These are phyloP conservation scores for Pseudisothecium myosuroides DNA, from an alignment of 225 moss, liverwort and hornwort genomes.

Conservation along the genomic window DNA sequence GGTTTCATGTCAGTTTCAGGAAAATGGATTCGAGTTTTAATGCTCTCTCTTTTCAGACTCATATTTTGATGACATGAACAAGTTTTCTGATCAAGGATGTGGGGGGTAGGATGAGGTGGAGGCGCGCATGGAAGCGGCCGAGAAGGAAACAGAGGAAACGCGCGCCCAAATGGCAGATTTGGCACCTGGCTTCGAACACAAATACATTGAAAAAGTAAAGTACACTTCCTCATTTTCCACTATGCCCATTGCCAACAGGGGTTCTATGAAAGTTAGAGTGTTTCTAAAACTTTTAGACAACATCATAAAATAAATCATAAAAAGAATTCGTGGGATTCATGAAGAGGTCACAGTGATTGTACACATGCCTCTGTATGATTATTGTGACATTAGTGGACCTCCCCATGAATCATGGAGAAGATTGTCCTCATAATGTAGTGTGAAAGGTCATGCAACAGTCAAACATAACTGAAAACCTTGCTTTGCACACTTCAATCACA, in stretches of 20 bases:
- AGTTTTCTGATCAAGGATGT: background rate
- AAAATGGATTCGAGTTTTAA: background rate
- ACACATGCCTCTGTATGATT: background rate
- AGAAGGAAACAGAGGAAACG: background rate
- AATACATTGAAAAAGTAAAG: constrained; percentile 7
- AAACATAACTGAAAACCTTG: background rate
- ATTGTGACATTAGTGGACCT: background rate
- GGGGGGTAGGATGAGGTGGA: constrained; percentile 14
- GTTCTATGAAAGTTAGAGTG: background rate
- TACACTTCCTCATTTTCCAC: background rate
- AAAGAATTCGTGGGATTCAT: background rate
- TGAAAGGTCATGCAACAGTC: background rate
- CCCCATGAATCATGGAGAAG: background rate
- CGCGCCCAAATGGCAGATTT: constrained; percentile 5
- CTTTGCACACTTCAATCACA: background rate
- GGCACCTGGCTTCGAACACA: background rate
- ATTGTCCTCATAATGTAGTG: background rate
- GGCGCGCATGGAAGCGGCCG: background rate
- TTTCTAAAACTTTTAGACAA: background rate
- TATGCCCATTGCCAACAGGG: background rate
- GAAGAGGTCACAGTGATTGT: background rate
- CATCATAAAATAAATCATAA: background rate
- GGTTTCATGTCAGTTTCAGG: background rate
- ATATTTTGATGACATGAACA: background rate
- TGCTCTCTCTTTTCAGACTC: background rate